Base-by-base conservation (phyloP, 441 rosid species). In the Bruguiera hainesii region DNA sequence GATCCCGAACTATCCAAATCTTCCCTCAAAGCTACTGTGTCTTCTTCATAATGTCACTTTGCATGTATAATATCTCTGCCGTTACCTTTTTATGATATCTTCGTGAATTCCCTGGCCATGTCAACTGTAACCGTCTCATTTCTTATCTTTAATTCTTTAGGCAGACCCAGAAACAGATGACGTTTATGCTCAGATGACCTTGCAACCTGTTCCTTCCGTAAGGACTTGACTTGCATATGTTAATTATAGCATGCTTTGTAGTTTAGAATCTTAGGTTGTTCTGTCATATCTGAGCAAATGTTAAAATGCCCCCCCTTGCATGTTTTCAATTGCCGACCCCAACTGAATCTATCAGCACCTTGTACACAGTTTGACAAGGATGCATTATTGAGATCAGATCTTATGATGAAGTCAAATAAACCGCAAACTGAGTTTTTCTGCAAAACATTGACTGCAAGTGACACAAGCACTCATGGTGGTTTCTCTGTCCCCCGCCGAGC, bases 381-480 rank as follows among this genome's bases (percentile, higher is more conserved):
- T 50, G 97, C 90, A 0, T 68, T 95, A 67, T 71, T 95, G 77
- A 87, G 90, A 68, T 95, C 99, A 15, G 99, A 95, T 76, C 82
- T 89, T 70, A 79, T 89, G 25, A 86, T 92, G 55, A 89, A 83
- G 83, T 59, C 85, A 42, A 81, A 81, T 73, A 89, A 82, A 69
- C 89, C 87, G 23, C 98, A 81, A 71, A 77, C 90, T 3, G 99
- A 95, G n/a, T 92, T 92, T 70, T 95, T 95, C 84, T 95, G 98
- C 65, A 95, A 95, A 80, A 92, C 96, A 19, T 72, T 95, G 72
- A 92, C 98, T 19, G 98, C 98, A 30, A 94, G 98, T 79, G 98
- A 94, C 75, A 92, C 98, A 5, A 95, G 98, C 77, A 90, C 99
- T 63, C 98, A 95, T 73, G 98, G 99, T 71, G 98, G 98, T 61